These are phyloP conservation scores for Colletotrichum australisinense DNA, from an alignment of 2,329 filamentous ascomycete species.

Conservation along the genomic window DNA sequence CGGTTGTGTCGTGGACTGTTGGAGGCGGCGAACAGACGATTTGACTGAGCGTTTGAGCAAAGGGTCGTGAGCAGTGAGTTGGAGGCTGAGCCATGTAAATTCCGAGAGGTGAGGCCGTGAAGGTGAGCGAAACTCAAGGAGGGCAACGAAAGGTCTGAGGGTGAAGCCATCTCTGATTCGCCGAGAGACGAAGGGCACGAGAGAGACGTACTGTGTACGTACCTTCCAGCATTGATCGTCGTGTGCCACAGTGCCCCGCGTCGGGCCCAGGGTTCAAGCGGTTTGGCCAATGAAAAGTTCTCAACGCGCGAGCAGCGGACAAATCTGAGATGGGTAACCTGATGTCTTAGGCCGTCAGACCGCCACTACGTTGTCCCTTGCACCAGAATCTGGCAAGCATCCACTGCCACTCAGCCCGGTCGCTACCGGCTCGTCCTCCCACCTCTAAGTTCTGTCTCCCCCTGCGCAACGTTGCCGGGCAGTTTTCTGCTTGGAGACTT, in stretches of 20 bases:
- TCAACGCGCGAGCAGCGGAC: not conserved
- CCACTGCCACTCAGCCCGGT: not conserved
- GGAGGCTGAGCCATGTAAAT: no score
- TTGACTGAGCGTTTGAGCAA: not conserved
- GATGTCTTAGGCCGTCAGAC: not conserved
- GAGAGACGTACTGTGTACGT: not conserved
- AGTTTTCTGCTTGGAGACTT: not conserved
- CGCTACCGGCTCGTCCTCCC: not conserved
- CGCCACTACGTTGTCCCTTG: constrained; percentile 25
- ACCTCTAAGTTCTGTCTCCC: not conserved
- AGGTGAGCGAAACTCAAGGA: not conserved
- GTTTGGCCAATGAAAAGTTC: constrained; percentile 1
- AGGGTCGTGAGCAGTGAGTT: not conserved
- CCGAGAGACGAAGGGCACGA: not conserved
- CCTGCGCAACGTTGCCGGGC: constrained; percentile 11
- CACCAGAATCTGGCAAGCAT: not conserved
- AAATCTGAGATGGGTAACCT: constrained; percentile 1
- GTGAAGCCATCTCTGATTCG: not conserved
- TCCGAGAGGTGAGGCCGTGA: not conserved
- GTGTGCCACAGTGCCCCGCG: not conserved
- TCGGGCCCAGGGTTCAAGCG: not conserved
- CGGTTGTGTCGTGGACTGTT: not conserved
- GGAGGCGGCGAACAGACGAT: not conserved
- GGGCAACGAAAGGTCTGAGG: not conserved
- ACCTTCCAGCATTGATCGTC: not conserved